Evolutionary conservation across 495 filamentous ascomycete species (phyloP).

Genomic region (Aspergillus biplanus): DNA sequence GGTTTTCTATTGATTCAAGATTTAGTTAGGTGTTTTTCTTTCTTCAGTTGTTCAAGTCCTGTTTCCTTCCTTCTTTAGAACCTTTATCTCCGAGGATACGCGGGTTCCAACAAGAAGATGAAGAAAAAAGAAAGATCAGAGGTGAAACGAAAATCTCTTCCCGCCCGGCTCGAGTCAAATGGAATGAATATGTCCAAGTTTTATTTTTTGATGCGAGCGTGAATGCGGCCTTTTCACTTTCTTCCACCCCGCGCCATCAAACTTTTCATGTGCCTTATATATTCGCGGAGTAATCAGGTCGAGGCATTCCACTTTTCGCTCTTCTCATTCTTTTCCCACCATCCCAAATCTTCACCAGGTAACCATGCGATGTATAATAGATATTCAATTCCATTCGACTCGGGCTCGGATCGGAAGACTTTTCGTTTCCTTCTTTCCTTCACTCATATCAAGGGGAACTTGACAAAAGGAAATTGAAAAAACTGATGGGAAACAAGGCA

Average conservation of each 20-base stretch:
- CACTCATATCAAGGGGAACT: background rate
- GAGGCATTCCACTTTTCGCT: too few species aligned
- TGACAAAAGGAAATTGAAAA: slow-evolving; percentile 11
- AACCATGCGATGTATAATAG: background rate
- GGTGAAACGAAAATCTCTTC: background rate
- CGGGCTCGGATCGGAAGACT: slow-evolving; percentile 8
- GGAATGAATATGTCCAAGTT: slow-evolving; percentile 7
- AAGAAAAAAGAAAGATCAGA: background rate
- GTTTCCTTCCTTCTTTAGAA: too few species aligned
- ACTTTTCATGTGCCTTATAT: background rate
- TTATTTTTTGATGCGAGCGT: background rate
- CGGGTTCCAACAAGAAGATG: background rate
- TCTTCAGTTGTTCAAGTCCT: background rate
- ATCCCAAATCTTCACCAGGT: background rate
- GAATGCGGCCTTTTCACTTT: background rate
- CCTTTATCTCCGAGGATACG: background rate
- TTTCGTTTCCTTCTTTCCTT: background rate
- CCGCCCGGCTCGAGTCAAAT: slow-evolving; percentile 9
- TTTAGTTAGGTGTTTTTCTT: background rate
- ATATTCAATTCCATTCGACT: slow-evolving; percentile 12
- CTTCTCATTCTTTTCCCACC: background rate
- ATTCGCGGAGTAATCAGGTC: background rate
- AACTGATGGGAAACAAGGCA: slow-evolving; percentile 24
- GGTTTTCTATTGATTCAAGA: slow-evolving; percentile 70
- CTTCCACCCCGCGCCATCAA: background rate